These are phyloP conservation scores for Plasmodium relictum DNA, from an alignment of 169 alveolate species.

Conservation along the genomic window DNA sequence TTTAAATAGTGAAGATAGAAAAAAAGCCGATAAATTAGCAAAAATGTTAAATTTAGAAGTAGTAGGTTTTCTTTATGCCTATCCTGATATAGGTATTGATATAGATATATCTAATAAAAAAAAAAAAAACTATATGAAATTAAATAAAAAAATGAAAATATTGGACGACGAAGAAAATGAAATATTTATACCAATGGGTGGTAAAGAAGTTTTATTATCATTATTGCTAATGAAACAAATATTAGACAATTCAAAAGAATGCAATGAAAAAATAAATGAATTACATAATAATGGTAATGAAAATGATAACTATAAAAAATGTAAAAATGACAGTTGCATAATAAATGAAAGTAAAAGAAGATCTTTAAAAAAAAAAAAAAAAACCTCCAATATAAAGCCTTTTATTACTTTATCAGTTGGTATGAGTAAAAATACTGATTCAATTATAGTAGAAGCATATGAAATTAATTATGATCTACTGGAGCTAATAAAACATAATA, in stretches of 20 bases:
- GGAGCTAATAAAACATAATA: slow-evolving; percentile 50
- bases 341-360: neutral
- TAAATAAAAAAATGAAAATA: slow-evolving; percentile 62
- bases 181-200: slow-evolving; percentile 75
- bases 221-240: slow-evolving; percentile 46
- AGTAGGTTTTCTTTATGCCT: slow-evolving; percentile 69
- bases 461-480: slow-evolving; percentile 72
- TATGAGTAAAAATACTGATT: slow-evolving; percentile 46
- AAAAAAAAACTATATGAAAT: slow-evolving; percentile 33
- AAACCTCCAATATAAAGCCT: slow-evolving; percentile 37
- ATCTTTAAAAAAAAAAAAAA: slow-evolving; percentile 24
- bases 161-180: slow-evolving; percentile 66
- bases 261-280: neutral
- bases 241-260: neutral
- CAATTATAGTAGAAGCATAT: slow-evolving; percentile 73
- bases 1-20: slow-evolving; percentile 66
- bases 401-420: slow-evolving; percentile 73
- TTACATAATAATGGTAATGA: neutral
- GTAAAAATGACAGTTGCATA: neutral
- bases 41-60: slow-evolving; percentile 51
- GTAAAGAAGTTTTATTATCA: slow-evolving; percentile 70
- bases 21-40: slow-evolving; percentile 55
- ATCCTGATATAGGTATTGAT: slow-evolving; percentile 73
- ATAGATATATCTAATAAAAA: slow-evolving; percentile 36
- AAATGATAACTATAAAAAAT: neutral